Percentiles rank a stretch among this genome's conserved stretches.
Conservation (phyloP, 306 rosid genomes). For the Cucurbita maxima region DNA sequence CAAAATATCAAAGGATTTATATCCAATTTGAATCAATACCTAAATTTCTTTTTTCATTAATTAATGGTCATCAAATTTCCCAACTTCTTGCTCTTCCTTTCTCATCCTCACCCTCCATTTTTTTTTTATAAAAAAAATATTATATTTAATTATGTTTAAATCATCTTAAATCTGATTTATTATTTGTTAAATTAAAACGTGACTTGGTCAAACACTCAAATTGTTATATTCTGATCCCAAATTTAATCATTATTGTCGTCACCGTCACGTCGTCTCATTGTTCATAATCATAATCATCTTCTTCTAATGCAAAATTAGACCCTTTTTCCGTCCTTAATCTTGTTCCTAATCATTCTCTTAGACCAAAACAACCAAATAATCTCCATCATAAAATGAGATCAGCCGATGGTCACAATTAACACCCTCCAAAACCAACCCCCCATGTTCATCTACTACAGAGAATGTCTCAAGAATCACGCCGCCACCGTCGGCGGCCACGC, state of each 20-base stretch:
- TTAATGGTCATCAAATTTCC: not conserved
- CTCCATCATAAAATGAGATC: not conserved
- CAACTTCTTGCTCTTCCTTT: not conserved
- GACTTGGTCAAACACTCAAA: not conserved
- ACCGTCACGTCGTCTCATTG: not conserved
- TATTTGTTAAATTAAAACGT: not conserved
- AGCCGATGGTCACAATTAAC: not conserved
- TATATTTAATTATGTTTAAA: not conserved
- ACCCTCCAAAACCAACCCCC: not conserved
- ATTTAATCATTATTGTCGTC: conserved; percentile 1
- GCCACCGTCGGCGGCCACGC: conserved; percentile 75
- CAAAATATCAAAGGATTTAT: not conserved
- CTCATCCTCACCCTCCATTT: not conserved
- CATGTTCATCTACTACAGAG: conserved; percentile 31
- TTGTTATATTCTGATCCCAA: not conserved
- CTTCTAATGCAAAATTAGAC: not conserved
- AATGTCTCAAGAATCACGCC: conserved; percentile 85
- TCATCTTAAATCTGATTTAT: not conserved
- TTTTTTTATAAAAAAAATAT: not conserved
- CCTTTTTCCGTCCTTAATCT: not conserved
- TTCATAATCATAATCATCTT: not conserved
- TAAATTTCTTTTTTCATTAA: not conserved
- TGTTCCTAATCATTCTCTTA: not conserved
- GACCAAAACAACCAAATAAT: not conserved
- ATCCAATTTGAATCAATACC: not conserved